Conservation (phyloP, 257 asterid genomes). For the Pogostemon cablin region DNA sequence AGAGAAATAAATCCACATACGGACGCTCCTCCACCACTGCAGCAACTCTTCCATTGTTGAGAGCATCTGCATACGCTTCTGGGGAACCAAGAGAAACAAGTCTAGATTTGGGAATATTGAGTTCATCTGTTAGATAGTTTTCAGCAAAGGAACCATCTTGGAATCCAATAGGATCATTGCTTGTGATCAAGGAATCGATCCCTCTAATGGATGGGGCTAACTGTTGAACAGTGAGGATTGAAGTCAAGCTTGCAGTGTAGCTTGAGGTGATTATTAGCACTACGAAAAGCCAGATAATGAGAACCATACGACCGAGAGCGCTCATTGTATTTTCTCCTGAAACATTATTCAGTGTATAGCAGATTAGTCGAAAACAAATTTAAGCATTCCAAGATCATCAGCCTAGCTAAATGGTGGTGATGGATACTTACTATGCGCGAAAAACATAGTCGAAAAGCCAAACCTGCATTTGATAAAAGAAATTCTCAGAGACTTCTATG, state of each 20-base stretch:
- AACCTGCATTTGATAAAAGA: slow-evolving; percentile 61
- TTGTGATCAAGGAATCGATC: slow-evolving; percentile 64
- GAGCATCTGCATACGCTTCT: slow-evolving; percentile 70
- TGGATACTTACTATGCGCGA: slow-evolving; percentile 65
- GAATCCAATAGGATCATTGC: slow-evolving; percentile 66
- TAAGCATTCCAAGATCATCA: not conserved
- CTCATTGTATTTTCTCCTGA: slow-evolving; percentile 79
- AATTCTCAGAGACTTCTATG: slow-evolving; percentile 7
- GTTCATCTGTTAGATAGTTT: slow-evolving; percentile 63
- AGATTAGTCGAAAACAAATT: slow-evolving; percentile 19
- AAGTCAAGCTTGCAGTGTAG: slow-evolving; percentile 82
- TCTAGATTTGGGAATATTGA: slow-evolving; percentile 69
- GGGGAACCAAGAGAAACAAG: slow-evolving; percentile 74
- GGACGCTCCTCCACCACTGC: slow-evolving; percentile 84
- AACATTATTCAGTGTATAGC: not conserved
- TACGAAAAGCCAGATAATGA: slow-evolving; percentile 81
- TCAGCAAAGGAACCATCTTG: slow-evolving; percentile 79
- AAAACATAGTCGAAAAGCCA: slow-evolving; percentile 84
- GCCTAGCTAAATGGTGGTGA: not conserved
- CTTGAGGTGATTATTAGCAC: slow-evolving; percentile 71
- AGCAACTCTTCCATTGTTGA: slow-evolving; percentile 50
- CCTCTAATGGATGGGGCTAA: slow-evolving; percentile 70
- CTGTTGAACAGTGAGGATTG: slow-evolving; percentile 77
- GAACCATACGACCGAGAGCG: slow-evolving; percentile 74
- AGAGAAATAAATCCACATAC: slow-evolving; percentile 65